A percentile compares a stretch with the other conserved stretches of the same genome.
Evolutionary conservation across 2,329 filamentous ascomycete genomes (phyloP).

Genomic region (Onygena corvina): DNA sequence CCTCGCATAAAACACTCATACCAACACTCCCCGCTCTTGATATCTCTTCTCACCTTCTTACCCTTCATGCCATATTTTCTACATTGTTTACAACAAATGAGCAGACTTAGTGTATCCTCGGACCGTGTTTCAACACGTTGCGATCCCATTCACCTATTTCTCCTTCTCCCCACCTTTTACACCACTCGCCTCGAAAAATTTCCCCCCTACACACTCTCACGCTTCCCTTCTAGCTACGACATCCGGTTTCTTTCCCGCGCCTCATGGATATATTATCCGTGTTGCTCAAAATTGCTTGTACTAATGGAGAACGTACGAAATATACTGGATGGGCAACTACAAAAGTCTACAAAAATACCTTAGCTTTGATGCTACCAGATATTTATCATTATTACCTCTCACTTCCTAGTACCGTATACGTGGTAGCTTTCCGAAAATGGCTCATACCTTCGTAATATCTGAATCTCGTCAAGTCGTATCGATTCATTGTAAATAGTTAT

Average conservation of each 20-base stretch:
- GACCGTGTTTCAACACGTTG: neutral
- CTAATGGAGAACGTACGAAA: constrained; percentile 7
- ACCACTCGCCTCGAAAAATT: neutral
- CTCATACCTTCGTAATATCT: neutral
- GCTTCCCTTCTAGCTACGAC: neutral
- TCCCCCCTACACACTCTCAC: neutral
- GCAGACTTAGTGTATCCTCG: neutral
- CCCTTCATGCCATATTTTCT: constrained; percentile 4
- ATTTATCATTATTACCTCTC: too few species aligned
- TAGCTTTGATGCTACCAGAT: constrained; percentile 1
- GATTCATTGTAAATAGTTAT: too few species aligned
- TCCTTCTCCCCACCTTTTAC: neutral
- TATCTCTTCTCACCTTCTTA: neutral
- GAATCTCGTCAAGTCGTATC: too few species aligned
- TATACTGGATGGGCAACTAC: constrained; percentile 9
- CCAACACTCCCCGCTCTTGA: neutral
- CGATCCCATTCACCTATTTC: neutral
- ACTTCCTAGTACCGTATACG: too few species aligned
- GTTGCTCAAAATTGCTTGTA: constrained; percentile 8
- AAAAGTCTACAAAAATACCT: constrained; percentile 9
- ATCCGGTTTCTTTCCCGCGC: constrained; percentile 2
- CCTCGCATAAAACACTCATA: neutral
- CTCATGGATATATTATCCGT: constrained; percentile 5
- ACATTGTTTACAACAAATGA: neutral
- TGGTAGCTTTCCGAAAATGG: neutral